phyloP scores from a whole-genome alignment of 2,329 filamentous ascomycete genomes.

The Myriangium duriaei region DNA sequence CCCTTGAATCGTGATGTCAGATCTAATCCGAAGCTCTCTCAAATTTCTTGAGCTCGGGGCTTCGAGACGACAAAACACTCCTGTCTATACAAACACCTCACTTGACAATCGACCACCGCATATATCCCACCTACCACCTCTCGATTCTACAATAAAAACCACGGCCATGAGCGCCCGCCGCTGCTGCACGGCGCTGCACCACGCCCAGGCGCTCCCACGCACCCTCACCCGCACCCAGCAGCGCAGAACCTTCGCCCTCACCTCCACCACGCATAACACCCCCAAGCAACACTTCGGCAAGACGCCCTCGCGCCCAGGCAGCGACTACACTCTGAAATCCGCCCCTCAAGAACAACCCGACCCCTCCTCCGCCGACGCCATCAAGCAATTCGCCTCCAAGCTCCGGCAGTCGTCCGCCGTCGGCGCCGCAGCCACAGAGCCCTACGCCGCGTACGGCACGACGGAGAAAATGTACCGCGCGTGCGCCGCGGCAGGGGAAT shows the following conservation, averaged over 20 bases:
- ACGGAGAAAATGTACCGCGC: conserved; percentile 69
- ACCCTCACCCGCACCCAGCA: too few species aligned
- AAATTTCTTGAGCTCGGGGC: background rate
- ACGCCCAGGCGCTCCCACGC: background rate
- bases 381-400: conserved; percentile 12
- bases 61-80: too few species aligned
- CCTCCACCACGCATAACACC: too few species aligned
- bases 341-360: conserved; percentile 1
- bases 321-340: conserved; percentile 1
- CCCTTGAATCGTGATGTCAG: background rate
- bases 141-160: too few species aligned
- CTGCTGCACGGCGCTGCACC: background rate
- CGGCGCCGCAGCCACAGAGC: conserved; percentile 37
- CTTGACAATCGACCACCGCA: too few species aligned
- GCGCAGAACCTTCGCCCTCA: too few species aligned
- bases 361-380: conserved; percentile 1
- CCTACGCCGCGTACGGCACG: conserved; percentile 67
- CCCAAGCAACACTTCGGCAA: too few species aligned
- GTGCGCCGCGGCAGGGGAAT: conserved; percentile 61
- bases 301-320: conserved; percentile 1
- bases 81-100: too few species aligned
- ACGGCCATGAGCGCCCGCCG: background rate
- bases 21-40: background rate
- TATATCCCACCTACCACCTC: too few species aligned
- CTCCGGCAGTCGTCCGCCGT: conserved; percentile 13